These are phyloP conservation scores for Cucumis variabilis DNA, from an alignment of 331 rosid genomes.

Conservation along the genomic window DNA sequence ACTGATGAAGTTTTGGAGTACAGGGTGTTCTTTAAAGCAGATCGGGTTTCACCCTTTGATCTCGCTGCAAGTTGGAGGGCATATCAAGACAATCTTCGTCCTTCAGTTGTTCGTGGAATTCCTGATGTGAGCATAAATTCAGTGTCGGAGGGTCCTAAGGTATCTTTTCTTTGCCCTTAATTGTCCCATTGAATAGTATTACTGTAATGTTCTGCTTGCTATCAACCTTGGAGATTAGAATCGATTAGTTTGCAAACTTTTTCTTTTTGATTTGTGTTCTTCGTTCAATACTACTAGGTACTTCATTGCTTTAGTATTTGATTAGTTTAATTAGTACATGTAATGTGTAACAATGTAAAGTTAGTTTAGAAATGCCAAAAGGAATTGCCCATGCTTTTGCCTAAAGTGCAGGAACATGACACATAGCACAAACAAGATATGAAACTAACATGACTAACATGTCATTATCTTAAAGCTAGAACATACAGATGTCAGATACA, in stretches of 20 bases:
- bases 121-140: constrained; percentile 94
- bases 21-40: constrained; percentile 81
- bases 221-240: not conserved
- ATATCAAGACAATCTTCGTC: constrained; percentile 89
- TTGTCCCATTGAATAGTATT: too few relatives aligned
- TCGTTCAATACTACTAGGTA: not conserved
- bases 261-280: not conserved
- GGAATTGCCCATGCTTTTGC: not conserved
- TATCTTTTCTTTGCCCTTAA: constrained; percentile 22
- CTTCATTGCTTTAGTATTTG: not conserved
- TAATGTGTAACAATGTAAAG: not conserved
- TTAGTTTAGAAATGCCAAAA: not conserved
- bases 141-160: constrained; percentile 79
- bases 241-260: constrained; percentile 9
- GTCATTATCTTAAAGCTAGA: not conserved
- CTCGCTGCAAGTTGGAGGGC: constrained; percentile 99
- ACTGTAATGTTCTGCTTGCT: not conserved
- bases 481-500: not conserved
- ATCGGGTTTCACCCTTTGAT: constrained; percentile 95
- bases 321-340: not conserved
- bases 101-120: constrained; percentile 89
- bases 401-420: not conserved
- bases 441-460: not conserved
- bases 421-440: not conserved
- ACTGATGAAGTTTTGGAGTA: constrained; percentile 76